A percentile compares a stretch with the other conserved stretches of the same genome.
Conservation (phyloP, 106 monocot species). For the Dioscorea zingiberensis region DNA sequence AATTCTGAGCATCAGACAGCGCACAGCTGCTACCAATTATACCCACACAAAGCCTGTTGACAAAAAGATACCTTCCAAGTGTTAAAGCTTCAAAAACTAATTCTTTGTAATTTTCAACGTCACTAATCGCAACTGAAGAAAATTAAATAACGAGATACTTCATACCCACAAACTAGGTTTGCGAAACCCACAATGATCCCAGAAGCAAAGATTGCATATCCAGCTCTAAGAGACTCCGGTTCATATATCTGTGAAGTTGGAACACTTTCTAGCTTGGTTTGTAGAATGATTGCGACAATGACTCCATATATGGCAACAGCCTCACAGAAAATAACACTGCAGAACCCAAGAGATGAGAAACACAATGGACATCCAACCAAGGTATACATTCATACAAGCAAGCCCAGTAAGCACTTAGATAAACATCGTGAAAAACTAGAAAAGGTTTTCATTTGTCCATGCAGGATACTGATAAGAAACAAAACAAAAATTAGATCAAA, state of each 20-base stretch:
- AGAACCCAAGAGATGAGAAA: not conserved
- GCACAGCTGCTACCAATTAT: constrained; percentile 99
- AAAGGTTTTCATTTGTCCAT: too few relatives aligned
- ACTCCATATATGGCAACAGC: constrained; percentile 97
- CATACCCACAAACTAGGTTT: constrained; percentile 87
- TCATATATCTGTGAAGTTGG: constrained; percentile 52
- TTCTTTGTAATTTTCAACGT: too few relatives aligned
- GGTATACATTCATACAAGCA: too few relatives aligned
- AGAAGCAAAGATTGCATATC: constrained; percentile 92
- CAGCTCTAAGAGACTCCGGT: constrained; percentile 80
- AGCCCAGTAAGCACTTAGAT: too few relatives aligned
- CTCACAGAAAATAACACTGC: constrained; percentile 96
- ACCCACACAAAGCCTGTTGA: constrained; percentile 77
- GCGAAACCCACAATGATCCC: constrained; percentile 95
- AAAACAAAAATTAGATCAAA: too few relatives aligned
- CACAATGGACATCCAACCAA: too few relatives aligned
- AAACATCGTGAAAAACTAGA: too few relatives aligned
- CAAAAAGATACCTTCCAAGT: not conserved
- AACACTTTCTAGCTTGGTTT: constrained; percentile 94
- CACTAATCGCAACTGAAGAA: not conserved
- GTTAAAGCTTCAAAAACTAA: not conserved
- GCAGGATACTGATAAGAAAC: not conserved
- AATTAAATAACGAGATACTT: not conserved
- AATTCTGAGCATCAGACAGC: constrained; percentile 93
- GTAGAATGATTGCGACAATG: constrained; percentile 90